Base-by-base conservation (phyloP, 2,329 filamentous ascomycete genomes). In the Apiospora phragmitis region DNA sequence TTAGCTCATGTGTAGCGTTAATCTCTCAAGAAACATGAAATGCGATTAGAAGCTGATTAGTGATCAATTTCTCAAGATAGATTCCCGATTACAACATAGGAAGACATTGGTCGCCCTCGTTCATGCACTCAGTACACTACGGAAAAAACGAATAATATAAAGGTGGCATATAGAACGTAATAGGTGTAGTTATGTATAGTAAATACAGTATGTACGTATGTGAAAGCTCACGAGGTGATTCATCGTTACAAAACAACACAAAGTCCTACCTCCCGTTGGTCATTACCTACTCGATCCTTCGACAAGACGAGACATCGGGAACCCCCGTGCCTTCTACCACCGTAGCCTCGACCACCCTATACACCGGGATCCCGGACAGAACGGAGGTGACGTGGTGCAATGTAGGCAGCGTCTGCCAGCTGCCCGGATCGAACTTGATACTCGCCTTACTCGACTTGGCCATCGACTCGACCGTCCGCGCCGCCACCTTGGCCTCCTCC, bases 381-480 rank as follows among this genome's bases (percentile, higher is more conserved):
- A 84, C 80, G 26, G 80, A 78, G 6, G 88, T 80, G 11, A 92
- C 79, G 75, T 91, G 87, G 75, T 91, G 88, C 68, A 91, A 79
- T 2, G 89, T 92, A 0, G 90, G 90, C 71, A 91, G 76, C 5
- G 79, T 80, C 65, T 88, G 80, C 88, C 85, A 88, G 74, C 88
- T 84, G 21, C 85, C 73, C 0, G 79, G 80, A 49, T 88, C 81
- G 69, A 90, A 84, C 68, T 80, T 78, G 68, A 91, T 77, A 2
- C 75, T 81, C 0, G 85, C 85, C 16, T 82, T 82, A 1, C 75
- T 77, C 0, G 85, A 79, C 43, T 18, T 18, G 45, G 78, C 77
- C 32, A 82, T 81, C 72, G 76, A 79, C 73, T 72, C 73, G 12
- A 80, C 76, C 8, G 73, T 74, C 26, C 74, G 72, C 11, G 74